Percentiles rank a stretch among this genome's conserved stretches.
Evolutionary conservation across 164 flowering plant genomes (phyloP).

Genomic region (Macadamia integrifolia): DNA sequence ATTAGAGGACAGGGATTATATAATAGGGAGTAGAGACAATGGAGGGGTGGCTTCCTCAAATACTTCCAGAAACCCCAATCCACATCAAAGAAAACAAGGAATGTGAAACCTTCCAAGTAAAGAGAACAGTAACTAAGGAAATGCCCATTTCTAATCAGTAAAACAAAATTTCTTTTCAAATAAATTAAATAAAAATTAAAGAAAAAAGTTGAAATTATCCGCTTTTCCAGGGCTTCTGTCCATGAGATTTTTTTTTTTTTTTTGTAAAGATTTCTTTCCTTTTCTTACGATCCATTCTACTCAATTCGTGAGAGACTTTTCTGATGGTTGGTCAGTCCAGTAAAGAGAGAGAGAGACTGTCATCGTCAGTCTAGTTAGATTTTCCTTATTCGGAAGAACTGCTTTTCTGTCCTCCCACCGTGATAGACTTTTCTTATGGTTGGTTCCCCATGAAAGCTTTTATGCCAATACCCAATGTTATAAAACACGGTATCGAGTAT

Average conservation of each 20-base stretch:
- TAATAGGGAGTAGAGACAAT: not conserved
- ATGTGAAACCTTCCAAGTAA: not conserved
- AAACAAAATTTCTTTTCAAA: not conserved
- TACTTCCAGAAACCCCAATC: slow-evolving; percentile 17
- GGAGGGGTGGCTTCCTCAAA: not conserved
- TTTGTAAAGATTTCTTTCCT: too few species aligned
- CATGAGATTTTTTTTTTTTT: too few species aligned
- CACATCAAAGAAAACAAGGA: slow-evolving; percentile 19
- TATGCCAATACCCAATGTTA: too few species aligned
- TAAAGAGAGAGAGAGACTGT: too few species aligned
- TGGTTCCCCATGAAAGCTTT: too few species aligned
- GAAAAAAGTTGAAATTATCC: not conserved
- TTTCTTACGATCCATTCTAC: too few species aligned
- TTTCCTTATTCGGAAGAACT: not conserved
- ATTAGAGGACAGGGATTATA: not conserved
- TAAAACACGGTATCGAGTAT: too few species aligned
- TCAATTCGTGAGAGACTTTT: too few species aligned
- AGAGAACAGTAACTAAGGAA: not conserved
- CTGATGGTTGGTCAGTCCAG: too few species aligned
- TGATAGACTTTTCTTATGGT: too few species aligned
- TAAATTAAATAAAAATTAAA: too few species aligned
- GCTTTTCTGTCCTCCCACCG: too few species aligned
- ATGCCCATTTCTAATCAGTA: not conserved
- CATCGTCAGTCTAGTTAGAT: not conserved
- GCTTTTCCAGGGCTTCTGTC: not conserved